These are phyloP conservation scores for Phytophthora litchii DNA, from an alignment of 352 stramenopile species.

Conservation along the genomic window DNA sequence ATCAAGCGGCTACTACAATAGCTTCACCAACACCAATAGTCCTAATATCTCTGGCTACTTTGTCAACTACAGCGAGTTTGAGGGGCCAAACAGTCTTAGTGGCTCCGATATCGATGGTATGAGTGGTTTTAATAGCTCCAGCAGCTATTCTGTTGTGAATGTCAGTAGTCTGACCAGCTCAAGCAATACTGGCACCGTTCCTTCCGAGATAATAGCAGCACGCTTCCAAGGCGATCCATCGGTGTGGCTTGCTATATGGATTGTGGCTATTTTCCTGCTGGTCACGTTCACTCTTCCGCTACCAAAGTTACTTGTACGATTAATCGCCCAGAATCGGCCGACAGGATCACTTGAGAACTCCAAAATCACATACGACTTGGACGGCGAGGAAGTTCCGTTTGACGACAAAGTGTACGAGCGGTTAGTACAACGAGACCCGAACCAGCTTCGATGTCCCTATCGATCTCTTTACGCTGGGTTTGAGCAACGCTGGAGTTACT, in stretches of 20 bases:
- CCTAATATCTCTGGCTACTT: no score
- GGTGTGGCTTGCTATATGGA: constrained; percentile 17
- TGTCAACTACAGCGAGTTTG: no score
- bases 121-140: no score
- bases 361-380: constrained; percentile 42
- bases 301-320: constrained; percentile 27
- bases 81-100: no score
- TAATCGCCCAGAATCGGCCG: constrained; percentile 42
- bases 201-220: constrained; percentile 10
- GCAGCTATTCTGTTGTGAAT: no score
- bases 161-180: no score
- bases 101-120: no score
- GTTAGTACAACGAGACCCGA: constrained; percentile 39
- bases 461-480: constrained; percentile 54
- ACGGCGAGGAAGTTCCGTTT: constrained; percentile 41
- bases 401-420: constrained; percentile 51
- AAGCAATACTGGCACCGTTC: no score
- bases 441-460: constrained; percentile 46
- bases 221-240: constrained; percentile 19
- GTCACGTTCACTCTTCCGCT: constrained; percentile 47
- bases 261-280: constrained; percentile 23
- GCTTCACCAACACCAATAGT: no score
- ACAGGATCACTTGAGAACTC: constrained; percentile 42
- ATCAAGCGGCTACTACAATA: no score
- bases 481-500: constrained; percentile 47